phyloP scores from a whole-genome alignment of 208 protist genomes.

The Acanthamoeba quina region DNA sequence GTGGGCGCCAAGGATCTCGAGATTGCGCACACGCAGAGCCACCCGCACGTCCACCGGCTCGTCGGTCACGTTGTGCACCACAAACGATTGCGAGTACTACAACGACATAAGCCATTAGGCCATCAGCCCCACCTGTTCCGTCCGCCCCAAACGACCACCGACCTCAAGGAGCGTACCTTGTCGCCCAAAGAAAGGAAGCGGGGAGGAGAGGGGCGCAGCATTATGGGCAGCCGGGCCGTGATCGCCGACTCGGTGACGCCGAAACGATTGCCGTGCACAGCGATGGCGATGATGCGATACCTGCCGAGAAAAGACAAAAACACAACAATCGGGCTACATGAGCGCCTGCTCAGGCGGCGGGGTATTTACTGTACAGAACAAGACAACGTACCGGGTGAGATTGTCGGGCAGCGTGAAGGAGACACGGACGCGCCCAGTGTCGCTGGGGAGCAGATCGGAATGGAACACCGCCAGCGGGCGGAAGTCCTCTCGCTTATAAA shows the following conservation, averaged over 20 bases:
- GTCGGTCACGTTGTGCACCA: slow-evolving; percentile 71
- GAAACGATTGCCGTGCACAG: slow-evolving; percentile 15
- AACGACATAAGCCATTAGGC: neutral
- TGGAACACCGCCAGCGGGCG: neutral
- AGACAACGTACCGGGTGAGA: slow-evolving; percentile 28
- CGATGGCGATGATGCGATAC: slow-evolving; percentile 31
- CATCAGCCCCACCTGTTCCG: neutral
- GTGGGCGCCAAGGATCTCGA: slow-evolving; percentile 10
- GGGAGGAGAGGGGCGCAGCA: slow-evolving; percentile 59
- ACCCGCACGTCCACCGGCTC: slow-evolving; percentile 5
- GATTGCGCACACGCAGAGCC: neutral
- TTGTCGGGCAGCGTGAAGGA: slow-evolving; percentile 70
- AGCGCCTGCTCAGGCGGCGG: no score
- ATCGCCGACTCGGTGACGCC: slow-evolving; percentile 33
- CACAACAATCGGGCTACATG: no score
- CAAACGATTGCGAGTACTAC: slow-evolving; percentile 22
- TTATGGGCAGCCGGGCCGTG: slow-evolving; percentile 35
- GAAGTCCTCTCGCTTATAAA: neutral
- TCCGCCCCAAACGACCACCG: neutral
- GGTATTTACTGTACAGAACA: no score
- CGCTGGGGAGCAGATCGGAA: neutral
- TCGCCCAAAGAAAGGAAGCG: slow-evolving; percentile 74
- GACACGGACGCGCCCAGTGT: neutral
- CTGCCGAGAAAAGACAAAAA: neutral
- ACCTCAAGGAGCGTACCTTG: neutral